These are phyloP conservation scores for Cytauxzoon felis DNA, from an alignment of 169 alveolate species.

Conservation along the genomic window DNA sequence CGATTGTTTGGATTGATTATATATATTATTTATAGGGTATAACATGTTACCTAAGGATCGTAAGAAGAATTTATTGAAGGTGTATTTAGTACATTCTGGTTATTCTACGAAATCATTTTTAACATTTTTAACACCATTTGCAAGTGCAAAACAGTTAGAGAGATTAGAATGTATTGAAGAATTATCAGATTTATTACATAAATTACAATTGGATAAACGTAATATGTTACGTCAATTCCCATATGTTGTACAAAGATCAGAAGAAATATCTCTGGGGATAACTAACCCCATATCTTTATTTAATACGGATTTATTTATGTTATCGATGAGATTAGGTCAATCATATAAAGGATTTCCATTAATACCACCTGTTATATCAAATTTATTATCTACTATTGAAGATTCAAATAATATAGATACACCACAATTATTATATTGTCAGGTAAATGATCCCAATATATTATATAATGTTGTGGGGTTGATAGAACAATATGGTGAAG, in stretches of 20 bases:
- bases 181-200: slow-evolving; percentile 58
- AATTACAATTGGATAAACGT: slow-evolving; percentile 60
- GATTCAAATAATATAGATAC: slow-evolving; percentile 57
- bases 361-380: slow-evolving; percentile 68
- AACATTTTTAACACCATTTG: slow-evolving; percentile 60
- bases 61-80: slow-evolving; percentile 64
- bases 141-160: slow-evolving; percentile 56
- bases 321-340: slow-evolving; percentile 65
- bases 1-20: too few relatives aligned
- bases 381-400: slow-evolving; percentile 35
- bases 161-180: slow-evolving; percentile 68
- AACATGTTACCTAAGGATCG: slow-evolving; percentile 66
- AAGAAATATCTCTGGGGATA: slow-evolving; percentile 65
- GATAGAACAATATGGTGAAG: slow-evolving; percentile 62
- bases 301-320: slow-evolving; percentile 67
- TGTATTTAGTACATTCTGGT: slow-evolving; percentile 69
- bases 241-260: slow-evolving; percentile 72
- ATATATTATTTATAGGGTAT: slow-evolving; percentile 63
- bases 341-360: slow-evolving; percentile 61
- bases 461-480: slow-evolving; percentile 62
- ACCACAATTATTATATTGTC: slow-evolving; percentile 60
- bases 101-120: slow-evolving; percentile 63
- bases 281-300: slow-evolving; percentile 60
- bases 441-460: slow-evolving; percentile 25
- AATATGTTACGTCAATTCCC: slow-evolving; percentile 64